Percentiles rank a stretch among this genome's conserved stretches.
Conservation (phyloP, 208 protist genomes). For the Trypanosoma cruzi region DNA sequence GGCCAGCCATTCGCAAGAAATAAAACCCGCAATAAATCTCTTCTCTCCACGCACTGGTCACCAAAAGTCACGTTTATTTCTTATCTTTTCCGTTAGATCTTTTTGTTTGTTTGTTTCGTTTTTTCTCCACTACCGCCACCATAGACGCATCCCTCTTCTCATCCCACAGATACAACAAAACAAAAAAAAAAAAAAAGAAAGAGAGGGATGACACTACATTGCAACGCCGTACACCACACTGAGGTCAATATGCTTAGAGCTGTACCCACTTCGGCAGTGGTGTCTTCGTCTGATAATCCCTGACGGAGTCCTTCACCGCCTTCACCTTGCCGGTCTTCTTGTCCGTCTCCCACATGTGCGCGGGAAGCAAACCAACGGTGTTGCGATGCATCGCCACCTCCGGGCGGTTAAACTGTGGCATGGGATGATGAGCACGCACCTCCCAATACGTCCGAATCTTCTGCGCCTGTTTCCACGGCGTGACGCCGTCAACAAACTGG, state of each 20-base stretch:
- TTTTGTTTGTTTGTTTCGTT: constrained; percentile 4
- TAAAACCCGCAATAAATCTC: too few species aligned
- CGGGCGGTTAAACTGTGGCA: constrained; percentile 90
- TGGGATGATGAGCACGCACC: constrained; percentile 87
- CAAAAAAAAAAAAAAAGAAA: neutral
- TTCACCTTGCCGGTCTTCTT: constrained; percentile 93
- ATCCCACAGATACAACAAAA: neutral
- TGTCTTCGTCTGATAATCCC: constrained; percentile 89
- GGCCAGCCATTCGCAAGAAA: too few species aligned
- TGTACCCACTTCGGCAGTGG: constrained; percentile 86
- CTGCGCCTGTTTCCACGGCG: constrained; percentile 90
- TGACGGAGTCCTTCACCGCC: constrained; percentile 90
- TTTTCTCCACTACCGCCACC: neutral
- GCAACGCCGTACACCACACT: neutral
- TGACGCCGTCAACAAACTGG: constrained; percentile 89
- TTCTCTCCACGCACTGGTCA: too few species aligned
- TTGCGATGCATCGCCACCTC: constrained; percentile 92
- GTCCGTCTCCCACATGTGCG: constrained; percentile 89
- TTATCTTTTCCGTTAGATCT: too few species aligned
- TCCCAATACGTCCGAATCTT: constrained; percentile 93
- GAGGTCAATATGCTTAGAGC: constrained; percentile 40
- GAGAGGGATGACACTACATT: too few species aligned
- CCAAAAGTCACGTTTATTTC: too few species aligned
- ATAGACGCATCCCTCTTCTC: neutral
- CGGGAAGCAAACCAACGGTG: constrained; percentile 70